Base-by-base conservation (phyloP, 768 basidiomycete genomes). In the Pleurotus giganteus region DNA sequence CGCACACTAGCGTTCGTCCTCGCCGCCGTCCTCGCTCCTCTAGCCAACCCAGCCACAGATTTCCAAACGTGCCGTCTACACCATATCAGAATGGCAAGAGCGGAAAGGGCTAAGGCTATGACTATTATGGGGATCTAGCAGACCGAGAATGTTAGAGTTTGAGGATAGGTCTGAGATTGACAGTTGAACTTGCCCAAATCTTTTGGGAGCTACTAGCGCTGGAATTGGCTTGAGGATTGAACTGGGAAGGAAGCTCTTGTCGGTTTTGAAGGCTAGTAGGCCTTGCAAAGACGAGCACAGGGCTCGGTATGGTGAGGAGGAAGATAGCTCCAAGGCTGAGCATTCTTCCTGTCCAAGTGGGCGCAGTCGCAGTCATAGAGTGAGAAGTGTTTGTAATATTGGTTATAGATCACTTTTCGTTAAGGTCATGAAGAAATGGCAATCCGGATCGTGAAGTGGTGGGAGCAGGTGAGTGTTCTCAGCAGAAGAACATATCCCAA, bases 1-100 rank as follows among this genome's bases (percentile, higher is more conserved):
- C 69, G 66, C 1, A 63, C 56, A 19, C 15, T 19, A 17, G 26
- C 17, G n/a, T 7, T 17, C 28, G 8, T 11, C 4, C 8, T n/a
- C 34, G 21, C 15, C 34, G 41, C 31, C 17, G 24, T 27, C n/a
- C 39, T 26, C 15, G 52, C 52, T 31, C n/a, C 26, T 41, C 47
- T 21, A 19, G 31, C 31, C 27, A 31, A 17, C 24, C 27, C 19
- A 19, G 28, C 9, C 23, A 44, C 12, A 13, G 24, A 37, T 34
- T 19, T 53, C 42, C 24, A 26, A 43, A 41, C 28, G 27, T 12
- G 43, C 26, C 42, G 39, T n/a, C 39, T 23, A 2, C 24, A 41
- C 52, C 52, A 53, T 42, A 43, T 29, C 15, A 53, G 41, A n/a
- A 53, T 44, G 17, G 52, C 52, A 17, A 53, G 11, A 19, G n/a